phyloP scores from a whole-genome alignment of 805 yeast genomes.

The Gaillardinia entomophila region DNA sequence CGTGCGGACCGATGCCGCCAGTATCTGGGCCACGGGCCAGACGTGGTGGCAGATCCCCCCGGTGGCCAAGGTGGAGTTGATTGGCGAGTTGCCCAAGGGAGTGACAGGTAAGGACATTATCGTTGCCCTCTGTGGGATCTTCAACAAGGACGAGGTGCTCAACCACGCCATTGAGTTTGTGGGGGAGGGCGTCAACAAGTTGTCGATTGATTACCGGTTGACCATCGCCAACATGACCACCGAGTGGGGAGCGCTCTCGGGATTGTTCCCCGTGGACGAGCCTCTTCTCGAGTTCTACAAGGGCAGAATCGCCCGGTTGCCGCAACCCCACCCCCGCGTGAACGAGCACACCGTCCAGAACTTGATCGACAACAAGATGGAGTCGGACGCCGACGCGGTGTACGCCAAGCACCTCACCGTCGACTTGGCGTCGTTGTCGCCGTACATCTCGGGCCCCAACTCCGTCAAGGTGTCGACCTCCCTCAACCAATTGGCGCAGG shows the following conservation, averaged over 20 bases:
- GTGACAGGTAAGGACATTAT: constrained; percentile 96
- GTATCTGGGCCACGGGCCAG: constrained; percentile 99
- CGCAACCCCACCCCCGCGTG: constrained; percentile 80
- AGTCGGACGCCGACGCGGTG: constrained; percentile 70
- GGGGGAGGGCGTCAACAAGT: constrained; percentile 67
- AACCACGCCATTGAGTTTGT: constrained; percentile 92
- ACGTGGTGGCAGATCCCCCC: constrained; percentile 99
- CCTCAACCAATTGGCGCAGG: constrained; percentile 62
- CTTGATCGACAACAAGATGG: constrained; percentile 37
- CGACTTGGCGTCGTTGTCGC: constrained; percentile 76
- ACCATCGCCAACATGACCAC: constrained; percentile 98
- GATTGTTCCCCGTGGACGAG: constrained; percentile 93
- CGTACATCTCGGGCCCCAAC: constrained; percentile 94
- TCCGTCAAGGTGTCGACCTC: constrained; percentile 89
- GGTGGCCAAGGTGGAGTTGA: constrained; percentile 86
- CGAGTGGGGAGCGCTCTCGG: constrained; percentile 98
- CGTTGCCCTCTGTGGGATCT: constrained; percentile 89
- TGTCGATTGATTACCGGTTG: constrained; percentile 77
- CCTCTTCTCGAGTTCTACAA: constrained; percentile 75
- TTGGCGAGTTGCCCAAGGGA: constrained; percentile 76
- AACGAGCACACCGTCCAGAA: constrained; percentile 53
- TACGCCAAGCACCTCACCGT: constrained; percentile 86
- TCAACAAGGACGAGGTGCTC: constrained; percentile 87
- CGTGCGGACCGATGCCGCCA: constrained; percentile 97
- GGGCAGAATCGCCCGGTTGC: constrained; percentile 49